phyloP scores from a whole-genome alignment of 306 rosid species.

The Cicer arietinum region DNA sequence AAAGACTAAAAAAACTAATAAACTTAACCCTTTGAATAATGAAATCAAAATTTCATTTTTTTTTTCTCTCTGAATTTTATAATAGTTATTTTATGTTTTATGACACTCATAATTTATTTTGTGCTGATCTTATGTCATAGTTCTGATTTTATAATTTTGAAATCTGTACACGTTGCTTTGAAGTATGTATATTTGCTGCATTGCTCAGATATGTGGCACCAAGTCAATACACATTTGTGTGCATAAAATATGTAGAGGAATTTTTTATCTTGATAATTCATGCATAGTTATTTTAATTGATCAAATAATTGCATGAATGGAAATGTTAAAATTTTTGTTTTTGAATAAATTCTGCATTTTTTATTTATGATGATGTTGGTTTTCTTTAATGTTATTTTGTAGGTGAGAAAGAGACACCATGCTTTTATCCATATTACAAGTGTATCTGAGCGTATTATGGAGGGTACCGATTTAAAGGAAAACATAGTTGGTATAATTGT shows the following conservation, averaged over 20 bases:
- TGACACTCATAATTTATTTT: background rate
- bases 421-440: conserved; percentile 30
- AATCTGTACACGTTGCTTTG: conserved; percentile 32
- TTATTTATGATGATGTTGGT: conserved; percentile 17
- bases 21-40: conserved; percentile 24
- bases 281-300: conserved; percentile 32
- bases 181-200: conserved; percentile 37
- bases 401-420: conserved; percentile 54
- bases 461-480: conserved; percentile 63
- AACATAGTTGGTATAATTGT: conserved; percentile 28
- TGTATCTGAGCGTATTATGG: conserved; percentile 57
- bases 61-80: conserved; percentile 3
- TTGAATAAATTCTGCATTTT: conserved; percentile 2
- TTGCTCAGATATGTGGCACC: conserved; percentile 28
- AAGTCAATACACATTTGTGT: conserved; percentile 17
- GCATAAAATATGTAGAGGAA: conserved; percentile 7
- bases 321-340: too few relatives aligned
- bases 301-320: conserved; percentile 33
- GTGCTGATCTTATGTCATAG: conserved; percentile 31
- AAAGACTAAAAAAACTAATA: conserved; percentile 16
- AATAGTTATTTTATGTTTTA: conserved; percentile 18
- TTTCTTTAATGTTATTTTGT: conserved; percentile 38
- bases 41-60: conserved; percentile 20
- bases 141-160: conserved; percentile 30
- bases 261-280: conserved; percentile 7